Evolutionary conservation across 2,329 filamentous ascomycete species (phyloP).

Genomic region (Alternaria sp.): DNA sequence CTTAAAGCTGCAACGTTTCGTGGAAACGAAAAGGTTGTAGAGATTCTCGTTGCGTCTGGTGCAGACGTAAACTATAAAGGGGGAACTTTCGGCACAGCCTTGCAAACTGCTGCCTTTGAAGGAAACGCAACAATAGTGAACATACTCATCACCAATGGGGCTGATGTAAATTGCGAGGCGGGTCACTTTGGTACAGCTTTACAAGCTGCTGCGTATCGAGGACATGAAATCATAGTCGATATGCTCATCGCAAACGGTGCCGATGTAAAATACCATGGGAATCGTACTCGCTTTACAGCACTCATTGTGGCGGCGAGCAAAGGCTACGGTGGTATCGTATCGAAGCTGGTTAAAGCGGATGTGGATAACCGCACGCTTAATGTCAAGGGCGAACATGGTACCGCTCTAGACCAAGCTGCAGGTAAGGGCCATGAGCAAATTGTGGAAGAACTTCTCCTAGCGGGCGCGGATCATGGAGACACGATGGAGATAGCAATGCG

Average conservation of each 20-base stretch:
- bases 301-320: no score
- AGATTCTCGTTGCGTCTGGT: background rate
- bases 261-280: background rate
- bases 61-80: background rate
- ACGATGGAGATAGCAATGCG: background rate
- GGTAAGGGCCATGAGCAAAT: background rate
- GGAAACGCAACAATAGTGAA: background rate
- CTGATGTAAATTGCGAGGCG: background rate
- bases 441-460: background rate
- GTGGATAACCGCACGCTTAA: background rate
- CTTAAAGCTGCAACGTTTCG: background rate
- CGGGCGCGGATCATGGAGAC: background rate
- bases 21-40: background rate
- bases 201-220: background rate
- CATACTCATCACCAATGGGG: background rate
- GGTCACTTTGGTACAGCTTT: background rate
- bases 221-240: background rate
- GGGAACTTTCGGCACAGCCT: background rate
- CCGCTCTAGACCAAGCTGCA: background rate
- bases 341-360: background rate
- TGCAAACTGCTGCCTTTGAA: background rate
- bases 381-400: fast-evolving
- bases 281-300: no score
- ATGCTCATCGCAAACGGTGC: background rate
- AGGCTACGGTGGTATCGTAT: background rate